Percentiles rank a stretch among this genome's conserved stretches.
These are phyloP conservation scores for Trichoderma hamatum DNA, from an alignment of 2,329 filamentous ascomycete species.

Conservation along the genomic window DNA sequence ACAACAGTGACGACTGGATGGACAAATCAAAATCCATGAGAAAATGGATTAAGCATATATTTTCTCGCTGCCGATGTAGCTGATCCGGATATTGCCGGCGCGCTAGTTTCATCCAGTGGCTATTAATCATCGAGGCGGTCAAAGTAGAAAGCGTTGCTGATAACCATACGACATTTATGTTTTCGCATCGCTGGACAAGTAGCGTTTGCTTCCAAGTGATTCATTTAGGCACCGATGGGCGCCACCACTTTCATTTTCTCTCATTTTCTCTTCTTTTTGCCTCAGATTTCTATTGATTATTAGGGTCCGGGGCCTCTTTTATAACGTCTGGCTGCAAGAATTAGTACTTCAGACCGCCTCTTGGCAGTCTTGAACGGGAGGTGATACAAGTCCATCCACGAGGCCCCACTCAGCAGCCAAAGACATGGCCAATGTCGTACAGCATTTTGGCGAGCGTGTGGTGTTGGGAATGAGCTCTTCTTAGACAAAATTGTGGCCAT, in stretches of 20 bases:
- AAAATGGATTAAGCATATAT: background rate
- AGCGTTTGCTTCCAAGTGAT: accelerated
- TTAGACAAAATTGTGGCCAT: background rate
- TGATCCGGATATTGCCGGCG: background rate
- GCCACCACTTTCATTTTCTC: background rate
- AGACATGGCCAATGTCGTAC: background rate
- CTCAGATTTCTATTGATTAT: background rate
- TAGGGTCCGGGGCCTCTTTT: background rate
- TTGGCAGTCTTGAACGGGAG: background rate
- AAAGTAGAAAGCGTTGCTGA: background rate
- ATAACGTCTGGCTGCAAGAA: background rate
- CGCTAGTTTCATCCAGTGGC: background rate
- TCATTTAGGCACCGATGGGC: background rate
- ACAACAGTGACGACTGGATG: background rate
- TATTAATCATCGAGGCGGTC: background rate
- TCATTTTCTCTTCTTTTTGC: background rate
- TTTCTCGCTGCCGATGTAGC: background rate
- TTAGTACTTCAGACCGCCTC: background rate
- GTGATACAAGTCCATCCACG: conserved; percentile 1
- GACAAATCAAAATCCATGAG: background rate
- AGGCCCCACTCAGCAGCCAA: background rate
- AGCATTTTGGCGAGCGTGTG: background rate
- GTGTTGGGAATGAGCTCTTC: background rate
- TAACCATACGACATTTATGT: background rate
- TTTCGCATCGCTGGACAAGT: background rate